Percentiles rank a stretch among this genome's conserved stretches.
Evolutionary conservation across 768 basidiomycete species (phyloP).

Genomic region (Coprinellus micaceus): DNA sequence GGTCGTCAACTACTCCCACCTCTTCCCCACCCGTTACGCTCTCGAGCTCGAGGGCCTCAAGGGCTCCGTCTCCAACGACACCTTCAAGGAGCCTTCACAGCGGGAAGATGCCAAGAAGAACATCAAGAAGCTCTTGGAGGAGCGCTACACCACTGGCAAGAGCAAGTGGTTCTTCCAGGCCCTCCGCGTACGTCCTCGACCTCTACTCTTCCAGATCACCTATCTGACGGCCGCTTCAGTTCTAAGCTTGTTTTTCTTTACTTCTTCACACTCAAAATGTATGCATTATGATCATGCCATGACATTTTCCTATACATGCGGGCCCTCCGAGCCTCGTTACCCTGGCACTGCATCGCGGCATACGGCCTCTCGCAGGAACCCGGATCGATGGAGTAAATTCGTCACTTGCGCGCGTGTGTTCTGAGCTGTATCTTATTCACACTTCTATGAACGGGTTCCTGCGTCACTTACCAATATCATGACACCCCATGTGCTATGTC

Average conservation of each 20-base stretch:
- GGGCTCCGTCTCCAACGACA: slow-evolving; percentile 77
- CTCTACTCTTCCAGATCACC: neutral
- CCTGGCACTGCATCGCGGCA: no score
- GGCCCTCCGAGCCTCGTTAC: neutral
- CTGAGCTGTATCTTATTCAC: no score
- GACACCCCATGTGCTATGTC: no score
- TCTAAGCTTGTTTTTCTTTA: slow-evolving; percentile 2
- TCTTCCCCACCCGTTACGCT: slow-evolving; percentile 98
- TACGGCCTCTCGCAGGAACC: no score
- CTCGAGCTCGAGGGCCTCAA: slow-evolving; percentile 95
- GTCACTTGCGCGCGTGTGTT: no score
- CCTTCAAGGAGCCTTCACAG: slow-evolving; percentile 97
- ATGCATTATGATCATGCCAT: slow-evolving; percentile 13
- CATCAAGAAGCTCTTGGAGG: slow-evolving; percentile 95
- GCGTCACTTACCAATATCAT: no score
- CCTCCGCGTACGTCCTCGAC: slow-evolving; percentile 57
- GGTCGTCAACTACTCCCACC: slow-evolving; percentile 97
- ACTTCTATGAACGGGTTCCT: no score
- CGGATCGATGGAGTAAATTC: no score
- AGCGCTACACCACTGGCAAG: slow-evolving; percentile 89
- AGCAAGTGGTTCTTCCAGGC: slow-evolving; percentile 97
- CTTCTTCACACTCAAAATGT: slow-evolving; percentile 9
- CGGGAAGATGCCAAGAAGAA: slow-evolving; percentile 93
- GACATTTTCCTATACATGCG: neutral
- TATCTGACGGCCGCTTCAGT: slow-evolving; percentile 3